Evolutionary conservation across 371 early-diverging fungal genomes (phyloP), one percentile per base, ranked within the genome.

Genomic region (Apophysomyces ossiformis): DNA sequence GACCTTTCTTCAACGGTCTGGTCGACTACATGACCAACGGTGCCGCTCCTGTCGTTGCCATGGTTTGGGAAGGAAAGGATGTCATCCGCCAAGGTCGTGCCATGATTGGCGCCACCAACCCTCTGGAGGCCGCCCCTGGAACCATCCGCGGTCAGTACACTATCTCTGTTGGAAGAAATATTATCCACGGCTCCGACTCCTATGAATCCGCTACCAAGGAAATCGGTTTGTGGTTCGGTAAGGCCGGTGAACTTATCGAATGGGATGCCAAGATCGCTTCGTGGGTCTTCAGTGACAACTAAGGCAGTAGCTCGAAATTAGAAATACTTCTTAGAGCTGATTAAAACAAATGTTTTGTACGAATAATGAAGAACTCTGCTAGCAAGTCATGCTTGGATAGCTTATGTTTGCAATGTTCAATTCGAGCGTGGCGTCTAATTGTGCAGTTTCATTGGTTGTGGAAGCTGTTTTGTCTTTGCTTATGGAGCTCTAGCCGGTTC

Each of bases 91-190:
- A 91, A 63, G 95, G 95, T 66, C 92, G 99, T 73, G 83, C 82
- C 37, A 85, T 98, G 83, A 89, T 97, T 56, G 98, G 98, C 65
- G 93, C 86, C 75, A 90, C 90, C 72, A 87, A 89, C 85, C 90
- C 90, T 70, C 82, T 92, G 67, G 89, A 90, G 61, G 90, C 96
- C 65, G 89, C 83, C 45, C 91, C 95, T 63, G 98, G 98, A 65
- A 96, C 95, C 71, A 97, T 98, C 85, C 91, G 99, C 78, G 97
- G 95, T 57, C 95, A 96, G 83, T 94, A 90, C 83, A 89, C 90
- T 68, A 58, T 66, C 26, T 67, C 68, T 44, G 61, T 67, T 18
- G 64, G 65, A 66, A 86, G 87, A 71, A 98, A 98, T 89, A 85
- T 97, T 73, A 89, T 93, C 83, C 98, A 98, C 87, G 98, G 97